phyloP scores from a whole-genome alignment of 495 filamentous ascomycete genomes.

The Neurospora sp. region DNA sequence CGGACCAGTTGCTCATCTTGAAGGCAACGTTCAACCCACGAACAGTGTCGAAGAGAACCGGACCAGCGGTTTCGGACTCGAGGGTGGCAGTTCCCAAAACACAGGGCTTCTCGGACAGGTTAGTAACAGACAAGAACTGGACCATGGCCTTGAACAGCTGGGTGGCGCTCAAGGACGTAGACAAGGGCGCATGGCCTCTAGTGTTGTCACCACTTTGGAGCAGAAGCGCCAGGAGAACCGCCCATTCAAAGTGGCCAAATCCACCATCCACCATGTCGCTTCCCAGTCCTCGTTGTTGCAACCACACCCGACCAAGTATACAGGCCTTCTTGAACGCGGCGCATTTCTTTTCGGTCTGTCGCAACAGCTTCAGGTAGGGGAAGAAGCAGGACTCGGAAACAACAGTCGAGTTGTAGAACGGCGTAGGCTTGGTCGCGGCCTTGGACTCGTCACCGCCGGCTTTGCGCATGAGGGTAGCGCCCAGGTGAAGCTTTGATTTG shows the following conservation, averaged over 20 bases:
- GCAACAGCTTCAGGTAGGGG: slow-evolving; percentile 61
- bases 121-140: slow-evolving; percentile 66
- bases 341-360: slow-evolving; percentile 54
- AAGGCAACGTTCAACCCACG: slow-evolving; percentile 73
- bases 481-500: slow-evolving; percentile 52
- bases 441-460: slow-evolving; percentile 23
- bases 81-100: slow-evolving; percentile 31
- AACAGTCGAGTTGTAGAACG: slow-evolving; percentile 83
- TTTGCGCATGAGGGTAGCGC: slow-evolving; percentile 59
- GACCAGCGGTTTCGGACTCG: slow-evolving; percentile 26
- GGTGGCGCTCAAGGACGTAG: slow-evolving; percentile 74
- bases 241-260: slow-evolving; percentile 92
- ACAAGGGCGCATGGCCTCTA: slow-evolving; percentile 58
- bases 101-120: slow-evolving; percentile 55
- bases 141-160: slow-evolving; percentile 89
- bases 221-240: slow-evolving; percentile 63
- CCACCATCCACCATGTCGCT: slow-evolving; percentile 61
- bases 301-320: slow-evolving; percentile 76
- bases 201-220: slow-evolving; percentile 58
- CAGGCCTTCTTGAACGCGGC: slow-evolving; percentile 71
- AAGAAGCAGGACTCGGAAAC: slow-evolving; percentile 64
- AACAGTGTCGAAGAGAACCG: slow-evolving; percentile 55
- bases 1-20: slow-evolving; percentile 87
- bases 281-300: slow-evolving; percentile 75
- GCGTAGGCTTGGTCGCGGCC: slow-evolving; percentile 43